Evolutionary conservation across 306 rosid species (phyloP), one percentile per base, ranked within the genome.

Genomic region (Cicer chorassanicum): DNA sequence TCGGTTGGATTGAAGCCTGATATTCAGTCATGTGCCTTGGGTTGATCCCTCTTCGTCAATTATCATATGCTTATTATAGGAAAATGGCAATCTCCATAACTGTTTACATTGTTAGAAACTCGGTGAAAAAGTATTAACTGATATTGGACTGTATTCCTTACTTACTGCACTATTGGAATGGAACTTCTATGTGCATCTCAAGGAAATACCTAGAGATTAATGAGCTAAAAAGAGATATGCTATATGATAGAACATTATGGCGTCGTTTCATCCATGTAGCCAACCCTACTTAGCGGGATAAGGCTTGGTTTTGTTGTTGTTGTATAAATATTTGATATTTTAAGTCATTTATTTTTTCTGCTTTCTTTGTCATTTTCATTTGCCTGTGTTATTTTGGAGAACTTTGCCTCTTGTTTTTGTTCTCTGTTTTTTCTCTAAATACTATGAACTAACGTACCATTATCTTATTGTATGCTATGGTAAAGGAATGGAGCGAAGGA

Each of bases 401-500:
- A 29, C 34, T 57, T 44, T 34, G 19, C 73, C 34, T 63, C n/a
- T 3, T 43, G 54, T 6, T 36, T 74, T 49, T 65, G 19, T 34
- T 59, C 9, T 60, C 24, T 38, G 34, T 13, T 68, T 45, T 42
- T 64, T 48, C 46, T 48, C 54, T 48, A 13, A 48, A 13, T 60
- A 12, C 43, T 18, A 76, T 16, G 29, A 21, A 48, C 68, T 75
- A 14, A 59, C 21, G 16, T 78, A 18, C 24, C 36, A 19, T 65
- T 68, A 68, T 79, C 70, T 73, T 39, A 46, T 64, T 80, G 66
- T 45, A 29, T 84, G 74, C 59, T 38, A 80, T 44, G 34, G 64
- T 70, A 82, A 76, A 94, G 99, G 99, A 92, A 89, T 95, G 98
- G 98, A 88, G 81, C 10, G 96, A 85, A 78, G 84, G 78, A 16